phyloP scores from a whole-genome alignment of 768 basidiomycete genomes.

The Amanita rubescens region DNA sequence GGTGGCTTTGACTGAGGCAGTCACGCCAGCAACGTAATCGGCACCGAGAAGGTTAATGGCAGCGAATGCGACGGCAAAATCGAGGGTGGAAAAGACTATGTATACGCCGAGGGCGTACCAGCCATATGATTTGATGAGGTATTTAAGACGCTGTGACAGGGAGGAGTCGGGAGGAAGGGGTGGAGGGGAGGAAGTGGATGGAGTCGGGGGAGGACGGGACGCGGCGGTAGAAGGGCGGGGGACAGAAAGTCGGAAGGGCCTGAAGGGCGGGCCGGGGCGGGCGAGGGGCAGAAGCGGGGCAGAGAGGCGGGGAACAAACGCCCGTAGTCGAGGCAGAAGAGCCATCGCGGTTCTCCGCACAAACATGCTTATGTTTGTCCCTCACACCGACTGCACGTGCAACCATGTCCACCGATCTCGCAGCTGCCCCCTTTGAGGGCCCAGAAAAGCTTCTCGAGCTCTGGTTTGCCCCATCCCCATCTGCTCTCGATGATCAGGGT shows the following conservation, averaged over 20 bases:
- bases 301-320: not conserved
- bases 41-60: conserved; percentile 85
- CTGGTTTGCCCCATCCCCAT: conserved; percentile 86
- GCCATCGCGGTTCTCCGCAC: not conserved
- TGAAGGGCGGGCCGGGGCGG: conserved; percentile 8
- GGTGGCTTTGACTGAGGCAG: conserved; percentile 46
- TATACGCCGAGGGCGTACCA: conserved; percentile 96
- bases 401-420: conserved; percentile 20
- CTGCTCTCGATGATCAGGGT: conserved; percentile 55
- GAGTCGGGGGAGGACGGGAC: conserved; percentile 7
- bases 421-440: conserved; percentile 72
- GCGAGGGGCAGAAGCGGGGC: conserved; percentile 15
- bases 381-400: not conserved
- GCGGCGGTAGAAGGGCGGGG: conserved; percentile 5
- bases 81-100: conserved; percentile 59
- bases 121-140: conserved; percentile 87
- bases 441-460: conserved; percentile 95
- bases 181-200: conserved; percentile 8
- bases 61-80: conserved; percentile 81
- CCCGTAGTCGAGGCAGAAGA: conserved; percentile 1
- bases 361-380: not conserved
- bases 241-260: conserved; percentile 3
- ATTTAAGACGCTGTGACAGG: conserved; percentile 65
- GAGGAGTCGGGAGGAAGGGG: conserved; percentile 40
- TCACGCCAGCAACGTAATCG: conserved; percentile 74